These are phyloP conservation scores for Erythrophleum ivorense DNA, from an alignment of 331 rosid species.

Conservation along the genomic window DNA sequence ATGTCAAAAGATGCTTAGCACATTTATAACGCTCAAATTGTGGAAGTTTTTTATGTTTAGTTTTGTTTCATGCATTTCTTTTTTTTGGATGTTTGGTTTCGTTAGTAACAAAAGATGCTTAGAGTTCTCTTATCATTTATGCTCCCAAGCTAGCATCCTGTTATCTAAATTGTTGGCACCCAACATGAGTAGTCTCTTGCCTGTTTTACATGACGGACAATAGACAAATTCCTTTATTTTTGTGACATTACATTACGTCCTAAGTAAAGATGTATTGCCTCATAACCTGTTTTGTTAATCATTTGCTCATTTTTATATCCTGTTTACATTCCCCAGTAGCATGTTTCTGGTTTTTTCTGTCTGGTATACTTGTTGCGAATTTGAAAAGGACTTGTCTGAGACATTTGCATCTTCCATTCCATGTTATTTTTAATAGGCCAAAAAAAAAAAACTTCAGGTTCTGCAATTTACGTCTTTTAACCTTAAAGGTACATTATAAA, in stretches of 20 bases:
- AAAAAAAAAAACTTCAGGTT: no score
- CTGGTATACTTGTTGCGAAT: background rate
- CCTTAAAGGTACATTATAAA: no score
- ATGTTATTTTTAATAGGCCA: no score
- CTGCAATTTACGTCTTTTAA: no score
- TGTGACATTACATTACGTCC: background rate
- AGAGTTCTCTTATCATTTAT: background rate
- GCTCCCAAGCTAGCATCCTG: background rate
- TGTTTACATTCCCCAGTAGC: no score
- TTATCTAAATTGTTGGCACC: background rate
- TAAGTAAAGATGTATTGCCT: background rate
- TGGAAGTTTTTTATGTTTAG: background rate
- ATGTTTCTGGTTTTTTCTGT: background rate
- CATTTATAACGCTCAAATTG: slow-evolving; percentile 24
- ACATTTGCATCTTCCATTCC: no score
- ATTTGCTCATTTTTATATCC: background rate
- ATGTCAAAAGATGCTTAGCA: slow-evolving; percentile 14
- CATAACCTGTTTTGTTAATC: background rate
- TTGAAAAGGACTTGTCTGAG: no score
- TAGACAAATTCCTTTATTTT: background rate
- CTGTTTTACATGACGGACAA: slow-evolving; percentile 15
- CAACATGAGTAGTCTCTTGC: background rate
- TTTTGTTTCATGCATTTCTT: background rate
- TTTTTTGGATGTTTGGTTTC: background rate
- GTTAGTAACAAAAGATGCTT: background rate